Evolutionary conservation across 495 filamentous ascomycete genomes (phyloP).

Genomic region (Apiosordaria backusii): DNA sequence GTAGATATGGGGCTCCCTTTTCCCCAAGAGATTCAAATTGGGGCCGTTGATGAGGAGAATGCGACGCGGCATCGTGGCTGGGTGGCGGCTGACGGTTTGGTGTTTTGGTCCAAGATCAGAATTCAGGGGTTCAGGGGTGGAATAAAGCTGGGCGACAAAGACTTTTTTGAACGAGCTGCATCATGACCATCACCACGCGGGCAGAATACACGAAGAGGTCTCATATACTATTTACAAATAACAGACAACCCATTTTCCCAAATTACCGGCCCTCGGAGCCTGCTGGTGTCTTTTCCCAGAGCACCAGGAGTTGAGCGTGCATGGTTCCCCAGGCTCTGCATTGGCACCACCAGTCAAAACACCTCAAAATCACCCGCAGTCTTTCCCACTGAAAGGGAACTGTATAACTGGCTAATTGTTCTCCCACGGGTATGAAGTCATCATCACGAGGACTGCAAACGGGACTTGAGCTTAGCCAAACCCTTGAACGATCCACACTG

Average conservation of each 20-base stretch:
- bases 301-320: not conserved
- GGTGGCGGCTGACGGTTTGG: not conserved
- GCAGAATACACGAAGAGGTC: not conserved
- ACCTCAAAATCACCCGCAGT: not conserved
- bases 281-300: conserved; percentile 1
- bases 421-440: not conserved
- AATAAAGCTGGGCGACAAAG: not conserved
- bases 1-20: conserved; percentile 67
- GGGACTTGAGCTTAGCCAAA: not conserved
- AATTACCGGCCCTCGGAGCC: not conserved
- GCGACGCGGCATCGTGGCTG: conserved; percentile 41
- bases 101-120: not conserved
- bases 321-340: not conserved
- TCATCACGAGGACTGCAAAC: not conserved
- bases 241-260: not conserved
- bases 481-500: not conserved
- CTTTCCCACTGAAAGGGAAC: not conserved
- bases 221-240: not conserved
- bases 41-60: conserved; percentile 76
- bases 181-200: not conserved
- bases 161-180: not conserved
- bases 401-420: not conserved
- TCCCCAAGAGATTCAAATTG: conserved; percentile 77
- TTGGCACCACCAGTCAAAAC: not conserved
- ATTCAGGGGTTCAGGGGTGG: not conserved